Evolutionary conservation across 495 filamentous ascomycete genomes (phyloP).

Genomic region (Penicillium coprophilum): DNA sequence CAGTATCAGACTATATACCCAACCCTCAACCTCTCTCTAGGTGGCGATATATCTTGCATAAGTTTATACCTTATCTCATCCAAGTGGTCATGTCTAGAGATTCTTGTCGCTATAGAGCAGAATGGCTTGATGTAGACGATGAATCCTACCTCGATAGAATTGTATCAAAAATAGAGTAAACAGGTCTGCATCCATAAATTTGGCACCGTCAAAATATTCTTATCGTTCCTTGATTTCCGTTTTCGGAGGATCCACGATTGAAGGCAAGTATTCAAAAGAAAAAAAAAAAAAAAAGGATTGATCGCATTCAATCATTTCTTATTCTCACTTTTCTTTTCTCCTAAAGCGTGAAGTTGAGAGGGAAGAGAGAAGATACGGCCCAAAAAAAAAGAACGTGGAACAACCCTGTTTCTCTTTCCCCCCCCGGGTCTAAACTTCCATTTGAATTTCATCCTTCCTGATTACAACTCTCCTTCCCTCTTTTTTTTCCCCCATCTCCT

Average conservation of each 20-base stretch:
- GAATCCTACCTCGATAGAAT: background rate
- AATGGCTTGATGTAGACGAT: background rate
- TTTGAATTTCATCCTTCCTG: constrained; percentile 29
- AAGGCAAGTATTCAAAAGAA: constrained; percentile 13
- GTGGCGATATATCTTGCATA: no score
- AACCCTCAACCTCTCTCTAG: no score
- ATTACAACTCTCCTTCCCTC: constrained; percentile 18
- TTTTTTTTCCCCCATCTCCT: constrained; percentile 16
- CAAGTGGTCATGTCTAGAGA: no score
- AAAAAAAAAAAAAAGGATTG: constrained; percentile 7
- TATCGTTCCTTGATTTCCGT: constrained; percentile 30
- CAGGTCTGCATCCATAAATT: constrained; percentile 10
- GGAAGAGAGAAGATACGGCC: constrained; percentile 11
- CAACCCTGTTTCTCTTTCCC: constrained; percentile 3
- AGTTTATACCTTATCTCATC: no score
- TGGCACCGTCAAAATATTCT: constrained; percentile 20
- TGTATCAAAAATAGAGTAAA: background rate
- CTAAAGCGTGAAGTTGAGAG: constrained; percentile 9
- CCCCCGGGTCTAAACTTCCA: constrained; percentile 13
- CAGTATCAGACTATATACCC: constrained; percentile 7
- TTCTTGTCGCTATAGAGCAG: no score
- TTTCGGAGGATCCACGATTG: constrained; percentile 46
- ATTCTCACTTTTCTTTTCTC: background rate
- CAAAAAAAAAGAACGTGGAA: constrained; percentile 16
- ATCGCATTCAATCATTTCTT: constrained; percentile 12